Conservation (phyloP, 2,329 filamentous ascomycete genomes). For the Cordyceps farinosa region DNA sequence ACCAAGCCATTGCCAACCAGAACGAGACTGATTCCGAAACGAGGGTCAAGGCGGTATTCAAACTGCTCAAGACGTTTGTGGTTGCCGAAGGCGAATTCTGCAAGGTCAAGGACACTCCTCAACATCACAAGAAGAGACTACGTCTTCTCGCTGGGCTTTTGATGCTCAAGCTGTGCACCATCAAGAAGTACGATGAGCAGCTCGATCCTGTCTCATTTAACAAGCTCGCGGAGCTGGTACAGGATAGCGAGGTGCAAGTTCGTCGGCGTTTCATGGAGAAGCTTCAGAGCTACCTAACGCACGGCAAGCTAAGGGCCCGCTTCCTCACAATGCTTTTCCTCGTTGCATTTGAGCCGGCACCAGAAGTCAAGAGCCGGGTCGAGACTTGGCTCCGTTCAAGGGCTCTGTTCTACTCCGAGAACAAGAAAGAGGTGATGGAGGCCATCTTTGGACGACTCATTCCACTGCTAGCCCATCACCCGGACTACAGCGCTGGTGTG, state of each 20-base stretch:
- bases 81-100: constrained; percentile 74
- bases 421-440: constrained; percentile 67
- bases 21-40: constrained; percentile 52
- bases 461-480: constrained; percentile 87
- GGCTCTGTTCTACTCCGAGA: constrained; percentile 59
- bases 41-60: constrained; percentile 66
- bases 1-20: constrained; percentile 66
- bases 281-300: constrained; percentile 84
- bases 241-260: constrained; percentile 72
- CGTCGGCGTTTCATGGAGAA: constrained; percentile 77
- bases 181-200: constrained; percentile 71
- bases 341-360: constrained; percentile 81
- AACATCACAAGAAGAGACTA: constrained; percentile 74
- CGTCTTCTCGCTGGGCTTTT: constrained; percentile 77
- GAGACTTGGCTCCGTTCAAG: constrained; percentile 88
- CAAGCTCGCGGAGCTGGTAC: constrained; percentile 72
- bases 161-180: constrained; percentile 77
- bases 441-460: constrained; percentile 76
- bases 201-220: constrained; percentile 75
- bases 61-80: constrained; percentile 73
- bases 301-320: constrained; percentile 63
- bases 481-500: constrained; percentile 69
- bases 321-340: constrained; percentile 91
- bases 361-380: constrained; percentile 68
- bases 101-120: constrained; percentile 70